Evolutionary conservation across 2,329 filamentous ascomycete genomes (phyloP), one percentile per base, ranked within the genome.

Genomic region (Didymella segeticola): DNA sequence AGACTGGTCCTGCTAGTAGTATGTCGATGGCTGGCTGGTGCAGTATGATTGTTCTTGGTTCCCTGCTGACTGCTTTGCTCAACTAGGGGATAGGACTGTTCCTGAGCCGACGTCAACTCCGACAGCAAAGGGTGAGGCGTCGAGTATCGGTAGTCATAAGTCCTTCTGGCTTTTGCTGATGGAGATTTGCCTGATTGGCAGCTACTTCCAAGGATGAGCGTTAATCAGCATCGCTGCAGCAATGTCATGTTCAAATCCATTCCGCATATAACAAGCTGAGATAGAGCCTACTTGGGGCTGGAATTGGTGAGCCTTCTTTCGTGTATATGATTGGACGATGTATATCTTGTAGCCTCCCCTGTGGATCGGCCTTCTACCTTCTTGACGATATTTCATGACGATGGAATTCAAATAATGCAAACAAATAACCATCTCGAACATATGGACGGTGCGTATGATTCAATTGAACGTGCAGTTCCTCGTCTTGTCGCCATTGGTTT

Each of bases 241-340:
- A 36, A n/a, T 4, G 5, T 37, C 12, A 10, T 31, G 26, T 27
- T 15, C 15, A 22, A 19, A 15, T 14, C 26, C 6, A 19, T 22
- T 27, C 12, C 14, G 3, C 20, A 9, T 19, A 27, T n/a, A 27
- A 4, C 25, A n/a, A 19, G 20, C 9, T 33, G 4, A 43, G 30
- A 26, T 23, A 33, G 31, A 42, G 42, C 20, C 38, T n/a, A 27
- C 27, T 22, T 33, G 12, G 12, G 19, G 49, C 31, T 39, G 37
- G 34, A 39, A 38, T 46, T 46, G 27, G 27, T 41, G 27, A 4
- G 20, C 12, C 15, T 53, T 43, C 36, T 56, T 43, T 43, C 19
- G 36, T 58, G 61, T 60, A 60, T 51, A 55, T 62, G 57, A 8
- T 58, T 57, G 46, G 47, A 54, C 25, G 42, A 48, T 56, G 49